These are phyloP conservation scores for Pneumocystis oryctolagi DNA, from an alignment of 1,139 yeast species.

Conservation along the genomic window DNA sequence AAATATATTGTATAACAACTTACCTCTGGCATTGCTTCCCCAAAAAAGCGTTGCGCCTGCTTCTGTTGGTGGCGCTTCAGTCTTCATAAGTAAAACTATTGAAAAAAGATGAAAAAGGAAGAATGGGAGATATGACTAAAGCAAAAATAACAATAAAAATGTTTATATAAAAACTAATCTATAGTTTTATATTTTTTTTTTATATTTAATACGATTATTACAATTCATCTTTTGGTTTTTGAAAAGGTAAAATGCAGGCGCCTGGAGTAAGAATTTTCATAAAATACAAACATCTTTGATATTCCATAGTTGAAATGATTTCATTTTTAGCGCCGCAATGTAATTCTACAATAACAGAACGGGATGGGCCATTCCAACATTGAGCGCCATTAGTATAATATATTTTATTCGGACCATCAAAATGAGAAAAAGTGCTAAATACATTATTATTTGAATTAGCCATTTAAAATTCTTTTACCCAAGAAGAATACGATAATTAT, in stretches of 20 bases:
- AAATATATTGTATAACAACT: background rate
- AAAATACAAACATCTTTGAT: slow-evolving; percentile 55
- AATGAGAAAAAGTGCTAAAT: background rate
- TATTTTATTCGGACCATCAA: background rate
- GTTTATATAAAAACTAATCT: no score
- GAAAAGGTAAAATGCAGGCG: background rate
- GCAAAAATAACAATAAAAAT: no score
- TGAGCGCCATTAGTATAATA: slow-evolving; percentile 42
- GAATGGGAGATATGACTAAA: no score
- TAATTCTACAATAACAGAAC: slow-evolving; percentile 53
- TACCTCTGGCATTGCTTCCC: background rate
- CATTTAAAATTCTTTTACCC: background rate
- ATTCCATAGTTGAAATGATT: slow-evolving; percentile 59
- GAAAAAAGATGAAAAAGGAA: background rate
- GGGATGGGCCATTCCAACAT: slow-evolving; percentile 91
- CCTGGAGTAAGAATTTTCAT: background rate
- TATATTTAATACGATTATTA: no score
- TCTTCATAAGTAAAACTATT: background rate
- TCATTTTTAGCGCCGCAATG: slow-evolving; percentile 49
- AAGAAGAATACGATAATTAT: background rate
- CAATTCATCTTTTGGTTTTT: background rate
- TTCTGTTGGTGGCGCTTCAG: background rate
- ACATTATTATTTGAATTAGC: background rate
- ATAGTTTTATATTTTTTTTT: no score
- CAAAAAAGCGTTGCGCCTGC: background rate